Conservation (phyloP, 352 stramenopile genomes). For the Pythium apleroticum region DNA sequence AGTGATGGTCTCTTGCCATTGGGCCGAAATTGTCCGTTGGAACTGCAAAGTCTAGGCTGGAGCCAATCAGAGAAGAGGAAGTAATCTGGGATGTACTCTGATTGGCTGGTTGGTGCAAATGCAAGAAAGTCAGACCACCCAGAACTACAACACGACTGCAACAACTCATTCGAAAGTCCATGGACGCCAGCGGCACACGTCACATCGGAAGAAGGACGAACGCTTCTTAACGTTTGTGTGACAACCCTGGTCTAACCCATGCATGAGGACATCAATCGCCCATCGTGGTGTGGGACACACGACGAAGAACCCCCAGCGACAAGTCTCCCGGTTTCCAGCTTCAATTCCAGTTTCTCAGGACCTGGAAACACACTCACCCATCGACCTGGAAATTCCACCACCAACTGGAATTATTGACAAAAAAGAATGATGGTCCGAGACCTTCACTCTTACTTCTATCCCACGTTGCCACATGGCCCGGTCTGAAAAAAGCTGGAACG, state of each 20-base stretch:
- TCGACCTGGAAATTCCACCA: too few species aligned
- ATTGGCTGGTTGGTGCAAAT: slow-evolving; percentile 24
- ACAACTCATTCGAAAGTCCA: not conserved
- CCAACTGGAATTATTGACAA: not conserved
- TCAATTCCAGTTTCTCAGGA: not conserved
- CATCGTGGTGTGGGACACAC: not conserved
- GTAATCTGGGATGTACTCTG: slow-evolving; percentile 10
- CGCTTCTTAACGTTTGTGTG: not conserved
- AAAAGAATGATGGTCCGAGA: slow-evolving; percentile 1
- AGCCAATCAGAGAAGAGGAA: slow-evolving; percentile 15
- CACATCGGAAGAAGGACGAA: not conserved
- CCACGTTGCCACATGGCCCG: not conserved
- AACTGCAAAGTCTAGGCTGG: slow-evolving; percentile 3
- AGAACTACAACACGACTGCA: not conserved
- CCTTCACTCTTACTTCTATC: not conserved
- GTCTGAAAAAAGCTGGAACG: not conserved
- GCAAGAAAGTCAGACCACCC: slow-evolving; percentile 13
- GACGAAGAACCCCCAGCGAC: not conserved
- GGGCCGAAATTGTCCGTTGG: not conserved
- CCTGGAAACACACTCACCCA: not conserved
- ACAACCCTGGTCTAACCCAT: not conserved
- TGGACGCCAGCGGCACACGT: not conserved
- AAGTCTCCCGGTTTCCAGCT: not conserved
- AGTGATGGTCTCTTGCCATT: slow-evolving; percentile 31
- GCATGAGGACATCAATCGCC: not conserved